Conservation (phyloP, 1,284 basidiomycete species). For the Malassezia sp. region DNA sequence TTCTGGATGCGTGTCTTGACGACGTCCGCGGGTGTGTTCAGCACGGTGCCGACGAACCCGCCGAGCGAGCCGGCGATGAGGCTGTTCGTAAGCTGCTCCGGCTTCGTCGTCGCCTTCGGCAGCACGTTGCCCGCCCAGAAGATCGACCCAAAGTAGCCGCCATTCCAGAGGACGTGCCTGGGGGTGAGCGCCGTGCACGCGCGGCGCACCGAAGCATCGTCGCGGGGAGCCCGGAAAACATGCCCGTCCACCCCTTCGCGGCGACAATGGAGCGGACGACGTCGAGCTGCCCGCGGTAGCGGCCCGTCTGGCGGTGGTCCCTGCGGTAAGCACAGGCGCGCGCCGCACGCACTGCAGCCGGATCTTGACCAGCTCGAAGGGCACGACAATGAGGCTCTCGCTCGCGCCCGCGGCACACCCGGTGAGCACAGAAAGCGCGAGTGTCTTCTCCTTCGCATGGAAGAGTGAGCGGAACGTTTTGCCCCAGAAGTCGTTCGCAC, state of each 20-base stretch:
- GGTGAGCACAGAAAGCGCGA: conserved; percentile 70
- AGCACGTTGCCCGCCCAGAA: conserved; percentile 67
- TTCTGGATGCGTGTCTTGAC: conserved; percentile 94
- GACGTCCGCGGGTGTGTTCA: conserved; percentile 77
- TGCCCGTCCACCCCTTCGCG: conserved; percentile 67
- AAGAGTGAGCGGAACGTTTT: conserved; percentile 47
- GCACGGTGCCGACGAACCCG: conserved; percentile 66
- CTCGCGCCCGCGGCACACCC: conserved; percentile 90
- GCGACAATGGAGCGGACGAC: conserved; percentile 60
- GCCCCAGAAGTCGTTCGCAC: conserved; percentile 84
- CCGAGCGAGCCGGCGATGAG: conserved; percentile 80
- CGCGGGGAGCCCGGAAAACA: conserved; percentile 52
- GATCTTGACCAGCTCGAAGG: conserved; percentile 95
- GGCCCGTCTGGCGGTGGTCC: conserved; percentile 23
- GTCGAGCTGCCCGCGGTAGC: conserved; percentile 68
- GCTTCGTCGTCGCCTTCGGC: conserved; percentile 60
- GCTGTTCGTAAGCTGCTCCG: conserved; percentile 72
- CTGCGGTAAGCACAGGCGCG: no score
- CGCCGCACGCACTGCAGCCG: conserved; percentile 80
- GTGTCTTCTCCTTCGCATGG: conserved; percentile 75
- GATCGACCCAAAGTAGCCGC: conserved; percentile 57
- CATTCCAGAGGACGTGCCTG: conserved; percentile 53
- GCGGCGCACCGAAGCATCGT: conserved; percentile 21
- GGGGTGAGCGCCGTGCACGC: not conserved
- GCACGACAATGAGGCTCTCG: conserved; percentile 70